Conservation (phyloP, 2,329 filamentous ascomycete species). For the Calonectria pseudoreteaudii region DNA sequence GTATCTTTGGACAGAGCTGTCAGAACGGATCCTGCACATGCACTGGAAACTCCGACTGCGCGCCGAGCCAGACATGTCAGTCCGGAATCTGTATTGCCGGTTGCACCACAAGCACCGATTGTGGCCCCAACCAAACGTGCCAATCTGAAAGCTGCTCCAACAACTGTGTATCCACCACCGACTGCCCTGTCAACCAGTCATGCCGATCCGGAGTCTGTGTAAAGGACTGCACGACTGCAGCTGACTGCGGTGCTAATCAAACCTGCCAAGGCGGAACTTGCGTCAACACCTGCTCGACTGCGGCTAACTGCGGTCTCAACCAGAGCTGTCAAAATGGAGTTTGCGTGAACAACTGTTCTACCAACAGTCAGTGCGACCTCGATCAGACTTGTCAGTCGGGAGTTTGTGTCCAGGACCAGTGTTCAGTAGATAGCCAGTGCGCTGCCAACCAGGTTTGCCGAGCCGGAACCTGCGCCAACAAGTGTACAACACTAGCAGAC, state of each 20-base stretch:
- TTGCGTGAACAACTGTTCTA: background rate
- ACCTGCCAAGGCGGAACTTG: background rate
- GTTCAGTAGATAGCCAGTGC: background rate
- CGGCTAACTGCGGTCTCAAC: background rate
- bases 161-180: background rate
- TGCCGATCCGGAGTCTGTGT: background rate
- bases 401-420: background rate
- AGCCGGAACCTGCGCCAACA: background rate
- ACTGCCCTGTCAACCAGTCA: background rate
- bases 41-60: background rate
- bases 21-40: slow-evolving; percentile 7
- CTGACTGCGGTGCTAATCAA: background rate
- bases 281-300: background rate
- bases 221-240: background rate
- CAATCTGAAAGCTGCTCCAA: background rate
- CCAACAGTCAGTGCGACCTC: background rate
- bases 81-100: slow-evolving; percentile 19
- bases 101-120: slow-evolving; percentile 13
- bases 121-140: slow-evolving; percentile 6
- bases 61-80: slow-evolving; percentile 1
- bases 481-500: background rate
- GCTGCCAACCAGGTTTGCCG: background rate
- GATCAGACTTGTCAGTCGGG: background rate
- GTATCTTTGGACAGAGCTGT: slow-evolving; percentile 10
- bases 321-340: background rate